Percentiles rank a stretch among this genome's conserved stretches.
phyloP scores from a whole-genome alignment of 1,284 basidiomycete genomes.

The Austroboletus rostrupii region DNA sequence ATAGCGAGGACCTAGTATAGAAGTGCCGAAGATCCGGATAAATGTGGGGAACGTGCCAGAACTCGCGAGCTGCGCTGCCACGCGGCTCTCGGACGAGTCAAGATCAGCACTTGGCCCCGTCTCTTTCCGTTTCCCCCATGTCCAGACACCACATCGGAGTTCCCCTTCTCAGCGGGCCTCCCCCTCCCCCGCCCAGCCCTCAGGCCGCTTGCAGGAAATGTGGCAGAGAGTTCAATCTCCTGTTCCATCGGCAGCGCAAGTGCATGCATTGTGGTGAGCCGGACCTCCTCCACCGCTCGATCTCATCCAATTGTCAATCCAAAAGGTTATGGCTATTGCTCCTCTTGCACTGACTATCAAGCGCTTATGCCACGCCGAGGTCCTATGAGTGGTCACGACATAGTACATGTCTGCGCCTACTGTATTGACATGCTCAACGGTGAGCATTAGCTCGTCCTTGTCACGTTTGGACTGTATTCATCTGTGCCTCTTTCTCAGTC shows the following conservation, averaged over 20 bases:
- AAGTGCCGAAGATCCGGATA: neutral
- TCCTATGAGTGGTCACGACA: constrained; percentile 53
- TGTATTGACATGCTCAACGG: constrained; percentile 68
- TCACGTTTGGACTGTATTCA: neutral
- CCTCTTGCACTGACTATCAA: constrained; percentile 68
- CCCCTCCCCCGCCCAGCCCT: constrained; percentile 35
- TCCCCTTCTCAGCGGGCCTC: constrained; percentile 67
- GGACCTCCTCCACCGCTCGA: neutral
- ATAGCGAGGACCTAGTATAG: neutral
- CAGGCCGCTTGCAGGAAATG: constrained; percentile 65
- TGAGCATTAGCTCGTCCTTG: constrained; percentile 35
- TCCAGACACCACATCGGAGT: constrained; percentile 40
- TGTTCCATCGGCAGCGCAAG: constrained; percentile 58
- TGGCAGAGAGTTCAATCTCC: constrained; percentile 66
- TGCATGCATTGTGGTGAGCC: constrained; percentile 74
- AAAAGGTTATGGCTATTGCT: constrained; percentile 67
- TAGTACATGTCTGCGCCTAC: constrained; percentile 60
- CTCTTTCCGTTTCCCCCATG: constrained; percentile 9
- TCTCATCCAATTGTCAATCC: neutral
- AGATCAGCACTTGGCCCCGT: neutral
- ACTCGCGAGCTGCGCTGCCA: neutral
- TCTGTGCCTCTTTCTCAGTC: constrained; percentile 39
- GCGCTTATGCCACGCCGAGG: constrained; percentile 65
- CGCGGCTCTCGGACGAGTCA: constrained; percentile 3
- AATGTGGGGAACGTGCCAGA: constrained; percentile 13